Evolutionary conservation across 768 basidiomycete genomes (phyloP), one percentile per base, ranked within the genome.

Genomic region (Trametes elegans): DNA sequence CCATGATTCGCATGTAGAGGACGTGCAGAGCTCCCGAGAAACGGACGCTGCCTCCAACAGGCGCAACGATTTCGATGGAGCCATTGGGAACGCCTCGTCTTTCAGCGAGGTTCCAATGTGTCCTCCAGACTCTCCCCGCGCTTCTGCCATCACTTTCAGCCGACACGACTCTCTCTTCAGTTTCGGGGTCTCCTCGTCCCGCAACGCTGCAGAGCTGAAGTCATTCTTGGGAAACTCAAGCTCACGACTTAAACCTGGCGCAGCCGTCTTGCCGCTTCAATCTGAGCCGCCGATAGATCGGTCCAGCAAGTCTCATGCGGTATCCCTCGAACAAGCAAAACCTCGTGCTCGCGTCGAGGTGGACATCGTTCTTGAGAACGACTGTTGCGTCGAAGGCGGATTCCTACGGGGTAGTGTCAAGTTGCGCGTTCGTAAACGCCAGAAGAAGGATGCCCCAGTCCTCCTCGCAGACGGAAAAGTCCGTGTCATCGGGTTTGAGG

Each of bases 401-500:
- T 74, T 76, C 59, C 71, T 96, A 39, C 79, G 79, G 40, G 94
- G 94, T 2, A 71, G 77, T 35, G 73, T 94, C 70, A 81, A 85
- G 44, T 71, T 95, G 35, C 76, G 76, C 28, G 78, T 96, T 18
- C 76, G 77, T 47, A 76, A 80, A 42, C 77, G 78, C 24, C 64
- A 74, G 26, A 81, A 76, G 66, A 83, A 82, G 60, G 80, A 81
- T 52, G 73, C 77, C 2, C 73, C 81, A n/a, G 66, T 92, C 3
- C 73, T 83, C 60, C 69, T 96, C 13, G 84, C 84, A 34, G 83
- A 78, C 32, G 90, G 84, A 4, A 95, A 93, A 73, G 69, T 95
- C 28, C 77, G 92, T 54, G 76, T 94, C 19, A 78, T 95, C 48
- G 93, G 94, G 4, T 93, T 93, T 66, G 94, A 96, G 72, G 84